Evolutionary conservation across 306 rosid genomes (phyloP).

Genomic region (Pachyrhizus erosus): DNA sequence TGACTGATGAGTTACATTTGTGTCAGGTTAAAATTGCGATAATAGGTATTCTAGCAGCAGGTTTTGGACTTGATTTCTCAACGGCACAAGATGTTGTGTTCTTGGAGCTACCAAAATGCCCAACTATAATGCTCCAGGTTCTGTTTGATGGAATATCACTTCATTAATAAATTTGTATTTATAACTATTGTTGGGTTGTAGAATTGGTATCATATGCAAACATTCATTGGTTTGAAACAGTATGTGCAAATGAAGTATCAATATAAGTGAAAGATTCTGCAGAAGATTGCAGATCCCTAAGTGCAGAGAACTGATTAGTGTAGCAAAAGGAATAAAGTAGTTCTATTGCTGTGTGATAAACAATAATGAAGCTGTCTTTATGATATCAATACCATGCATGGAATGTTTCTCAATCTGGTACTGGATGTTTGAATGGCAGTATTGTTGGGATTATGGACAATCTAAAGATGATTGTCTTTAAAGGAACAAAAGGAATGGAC

Average conservation of each 20-base stretch:
- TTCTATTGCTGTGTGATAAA: constrained; percentile 17
- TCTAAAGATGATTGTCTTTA: constrained; percentile 17
- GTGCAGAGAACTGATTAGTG: constrained; percentile 9
- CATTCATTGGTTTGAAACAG: constrained; percentile 21
- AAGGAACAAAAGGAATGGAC: constrained; percentile 30
- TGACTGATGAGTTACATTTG: constrained; percentile 36
- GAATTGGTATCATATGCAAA: constrained; percentile 13
- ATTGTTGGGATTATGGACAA: not conserved
- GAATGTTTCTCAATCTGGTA: constrained; percentile 15
- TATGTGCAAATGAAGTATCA: constrained; percentile 8
- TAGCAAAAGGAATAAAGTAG: constrained; percentile 30
- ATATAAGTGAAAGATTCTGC: not conserved
- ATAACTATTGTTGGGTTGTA: constrained; percentile 7
- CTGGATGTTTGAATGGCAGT: constrained; percentile 26
- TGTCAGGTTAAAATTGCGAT: constrained; percentile 89
- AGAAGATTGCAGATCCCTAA: not conserved
- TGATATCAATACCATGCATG: not conserved
- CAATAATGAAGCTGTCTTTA: constrained; percentile 10
- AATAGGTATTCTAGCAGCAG: constrained; percentile 92
- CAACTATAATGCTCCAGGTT: constrained; percentile 93
- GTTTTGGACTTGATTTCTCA: constrained; percentile 94
- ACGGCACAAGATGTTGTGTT: constrained; percentile 89
- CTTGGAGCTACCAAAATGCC: constrained; percentile 89
- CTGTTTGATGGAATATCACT: constrained; percentile 33
- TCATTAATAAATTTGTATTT: constrained; percentile 4